Conservation (phyloP, 106 monocot species). For the Acorus gramineus region DNA sequence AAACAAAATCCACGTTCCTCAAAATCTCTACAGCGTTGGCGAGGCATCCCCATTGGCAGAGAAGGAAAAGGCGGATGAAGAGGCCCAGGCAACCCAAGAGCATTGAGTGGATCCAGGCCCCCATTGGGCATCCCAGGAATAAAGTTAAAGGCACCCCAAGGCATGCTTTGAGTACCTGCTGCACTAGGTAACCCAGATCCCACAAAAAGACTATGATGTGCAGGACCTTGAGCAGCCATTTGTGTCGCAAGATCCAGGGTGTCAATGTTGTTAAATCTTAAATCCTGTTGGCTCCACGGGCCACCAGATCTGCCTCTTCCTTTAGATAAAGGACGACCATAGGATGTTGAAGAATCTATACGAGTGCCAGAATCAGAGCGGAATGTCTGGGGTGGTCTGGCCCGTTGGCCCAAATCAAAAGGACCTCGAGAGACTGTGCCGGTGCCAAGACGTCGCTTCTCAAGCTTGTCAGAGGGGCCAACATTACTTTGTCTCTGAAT, state of each 20-base stretch:
- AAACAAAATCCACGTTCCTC: constrained; percentile 96
- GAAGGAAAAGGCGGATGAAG: constrained; percentile 38
- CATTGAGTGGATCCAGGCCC: constrained; percentile 75
- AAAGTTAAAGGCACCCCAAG: constrained; percentile 86
- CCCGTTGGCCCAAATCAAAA: constrained; percentile 23
- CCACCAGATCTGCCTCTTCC: constrained; percentile 63
- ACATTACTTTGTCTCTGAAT: constrained; percentile 19
- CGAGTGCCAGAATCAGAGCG: constrained; percentile 20
- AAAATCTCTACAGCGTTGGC: constrained; percentile 92
- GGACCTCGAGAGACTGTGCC: constrained; percentile 7
- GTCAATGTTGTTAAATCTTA: constrained; percentile 54
- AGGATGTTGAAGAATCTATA: constrained; percentile 40
- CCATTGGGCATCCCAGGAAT: constrained; percentile 71
- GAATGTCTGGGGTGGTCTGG: constrained; percentile 33
- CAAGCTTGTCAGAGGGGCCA: constrained; percentile 26
- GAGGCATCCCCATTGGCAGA: constrained; percentile 64
- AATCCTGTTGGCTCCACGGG: constrained; percentile 53
- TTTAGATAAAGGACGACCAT: constrained; percentile 36
- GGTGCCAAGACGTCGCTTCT: constrained; percentile 24
- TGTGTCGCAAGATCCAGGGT: constrained; percentile 60
- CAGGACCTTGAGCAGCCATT: constrained; percentile 55
- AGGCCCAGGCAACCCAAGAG: constrained; percentile 50
- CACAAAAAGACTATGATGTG: constrained; percentile 50
- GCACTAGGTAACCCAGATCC: constrained; percentile 43
- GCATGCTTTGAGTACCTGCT: constrained; percentile 42